These are phyloP conservation scores for Eucalyptus coolabah DNA, from an alignment of 345 rosid species.

Conservation along the genomic window DNA sequence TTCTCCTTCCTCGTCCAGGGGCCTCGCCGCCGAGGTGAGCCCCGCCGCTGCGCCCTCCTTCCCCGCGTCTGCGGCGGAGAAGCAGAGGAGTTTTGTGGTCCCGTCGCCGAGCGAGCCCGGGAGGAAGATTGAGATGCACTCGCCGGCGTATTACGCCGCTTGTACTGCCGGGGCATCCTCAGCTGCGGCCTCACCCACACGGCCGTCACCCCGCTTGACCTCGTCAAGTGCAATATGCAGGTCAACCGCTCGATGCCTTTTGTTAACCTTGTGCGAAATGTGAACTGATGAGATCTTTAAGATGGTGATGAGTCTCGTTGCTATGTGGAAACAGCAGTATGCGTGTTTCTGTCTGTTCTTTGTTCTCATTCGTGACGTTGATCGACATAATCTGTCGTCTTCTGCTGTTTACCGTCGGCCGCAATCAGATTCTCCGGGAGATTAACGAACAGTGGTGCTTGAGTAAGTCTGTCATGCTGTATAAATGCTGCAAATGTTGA, in stretches of 20 bases:
- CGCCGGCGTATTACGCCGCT: slow-evolving; percentile 85
- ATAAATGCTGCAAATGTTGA: background rate
- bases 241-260: slow-evolving; percentile 5
- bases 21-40: slow-evolving; percentile 11
- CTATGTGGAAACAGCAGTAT: background rate
- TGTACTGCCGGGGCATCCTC: slow-evolving; percentile 85
- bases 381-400: background rate
- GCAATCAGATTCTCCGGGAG: background rate
- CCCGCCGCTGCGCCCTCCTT: background rate
- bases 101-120: slow-evolving; percentile 68
- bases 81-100: slow-evolving; percentile 11
- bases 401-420: background rate
- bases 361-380: background rate
- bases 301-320: background rate
- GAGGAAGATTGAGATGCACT: slow-evolving; percentile 76
- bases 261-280: background rate
- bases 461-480: background rate
- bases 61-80: background rate
- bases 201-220: slow-evolving; percentile 96
- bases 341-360: background rate
- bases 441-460: background rate
- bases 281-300: background rate
- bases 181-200: slow-evolving; percentile 96
- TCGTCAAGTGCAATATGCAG: slow-evolving; percentile 99
- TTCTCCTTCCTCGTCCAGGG: slow-evolving; percentile 16